Evolutionary conservation across 2,329 filamentous ascomycete genomes (phyloP).

Genomic region (Penicillium sp.): DNA sequence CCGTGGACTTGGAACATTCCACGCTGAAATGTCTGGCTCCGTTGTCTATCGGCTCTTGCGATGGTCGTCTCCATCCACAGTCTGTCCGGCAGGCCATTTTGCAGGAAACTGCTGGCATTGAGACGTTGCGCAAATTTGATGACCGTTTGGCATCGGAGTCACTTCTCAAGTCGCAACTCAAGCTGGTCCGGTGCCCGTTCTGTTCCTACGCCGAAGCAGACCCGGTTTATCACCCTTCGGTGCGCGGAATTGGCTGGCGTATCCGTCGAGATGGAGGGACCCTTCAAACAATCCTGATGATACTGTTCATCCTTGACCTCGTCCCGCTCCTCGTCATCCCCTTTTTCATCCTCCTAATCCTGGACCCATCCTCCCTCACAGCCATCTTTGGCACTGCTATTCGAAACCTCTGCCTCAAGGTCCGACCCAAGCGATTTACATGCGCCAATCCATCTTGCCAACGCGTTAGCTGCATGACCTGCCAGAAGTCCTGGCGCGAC

Average conservation of each 20-base stretch:
- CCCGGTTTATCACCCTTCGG: slow-evolving; percentile 61
- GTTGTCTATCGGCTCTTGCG: slow-evolving; percentile 60
- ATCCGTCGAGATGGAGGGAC: slow-evolving; percentile 52
- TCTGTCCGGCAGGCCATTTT: slow-evolving; percentile 69
- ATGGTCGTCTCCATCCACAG: slow-evolving; percentile 65
- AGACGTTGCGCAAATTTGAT: slow-evolving; percentile 71
- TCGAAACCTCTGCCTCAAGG: slow-evolving; percentile 63
- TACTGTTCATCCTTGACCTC: slow-evolving; percentile 41
- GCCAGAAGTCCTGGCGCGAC: slow-evolving; percentile 77
- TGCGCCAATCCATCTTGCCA: slow-evolving; percentile 68
- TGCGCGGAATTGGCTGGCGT: slow-evolving; percentile 52
- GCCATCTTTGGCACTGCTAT: slow-evolving; percentile 57
- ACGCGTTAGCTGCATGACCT: slow-evolving; percentile 72
- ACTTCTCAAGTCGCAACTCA: slow-evolving; percentile 66
- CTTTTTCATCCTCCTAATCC: slow-evolving; percentile 53
- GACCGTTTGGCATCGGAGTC: slow-evolving; percentile 72
- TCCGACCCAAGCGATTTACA: slow-evolving; percentile 69
- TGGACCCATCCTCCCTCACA: slow-evolving; percentile 49
- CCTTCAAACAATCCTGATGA: slow-evolving; percentile 50
- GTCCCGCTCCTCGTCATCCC: slow-evolving; percentile 49
- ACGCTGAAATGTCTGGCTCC: slow-evolving; percentile 82
- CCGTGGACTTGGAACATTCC: slow-evolving; percentile 65
- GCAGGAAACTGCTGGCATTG: slow-evolving; percentile 63
- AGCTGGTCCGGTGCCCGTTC: slow-evolving; percentile 80
- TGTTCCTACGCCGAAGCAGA: slow-evolving; percentile 89